phyloP scores from a whole-genome alignment of 2,329 filamentous ascomycete species.

The Knoxdaviesia proteae region DNA sequence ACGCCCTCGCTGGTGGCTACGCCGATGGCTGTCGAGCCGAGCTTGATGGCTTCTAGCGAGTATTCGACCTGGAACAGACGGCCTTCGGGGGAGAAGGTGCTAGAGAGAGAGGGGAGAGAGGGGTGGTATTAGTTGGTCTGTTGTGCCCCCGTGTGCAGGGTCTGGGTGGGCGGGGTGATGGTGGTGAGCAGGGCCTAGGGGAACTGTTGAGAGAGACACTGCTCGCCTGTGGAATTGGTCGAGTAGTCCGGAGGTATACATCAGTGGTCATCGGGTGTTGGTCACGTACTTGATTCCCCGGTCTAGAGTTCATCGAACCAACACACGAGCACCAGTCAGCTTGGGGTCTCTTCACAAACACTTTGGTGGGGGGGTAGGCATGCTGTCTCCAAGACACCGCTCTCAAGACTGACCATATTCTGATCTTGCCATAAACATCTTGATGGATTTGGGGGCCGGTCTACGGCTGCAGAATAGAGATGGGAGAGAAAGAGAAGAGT shows the following conservation, averaged over 20 bases:
- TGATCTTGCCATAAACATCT: constrained; percentile 98
- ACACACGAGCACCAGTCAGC: constrained; percentile 2
- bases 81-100: constrained; percentile 98
- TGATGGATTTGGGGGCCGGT: constrained; percentile 23
- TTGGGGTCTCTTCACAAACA: neutral
- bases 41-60: constrained; percentile 98
- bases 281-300: constrained; percentile 80
- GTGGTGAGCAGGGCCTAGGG: neutral
- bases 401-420: constrained; percentile 68
- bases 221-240: too few species aligned
- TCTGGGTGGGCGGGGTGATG: constrained; percentile 1
- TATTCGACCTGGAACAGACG: constrained; percentile 99
- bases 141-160: neutral
- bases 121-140: neutral
- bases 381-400: neutral
- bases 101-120: constrained; percentile 13
- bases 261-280: neutral
- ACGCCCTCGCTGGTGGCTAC: constrained; percentile 91
- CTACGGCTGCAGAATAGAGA: constrained; percentile 1
- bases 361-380: neutral
- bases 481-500: neutral
- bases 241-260: neutral
- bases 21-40: constrained; percentile 93
- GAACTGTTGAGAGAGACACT: neutral
- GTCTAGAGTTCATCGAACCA: constrained; percentile 33